phyloP scores from a whole-genome alignment of 2,329 filamentous ascomycete genomes.

The Fragosphaeria purpurea region DNA sequence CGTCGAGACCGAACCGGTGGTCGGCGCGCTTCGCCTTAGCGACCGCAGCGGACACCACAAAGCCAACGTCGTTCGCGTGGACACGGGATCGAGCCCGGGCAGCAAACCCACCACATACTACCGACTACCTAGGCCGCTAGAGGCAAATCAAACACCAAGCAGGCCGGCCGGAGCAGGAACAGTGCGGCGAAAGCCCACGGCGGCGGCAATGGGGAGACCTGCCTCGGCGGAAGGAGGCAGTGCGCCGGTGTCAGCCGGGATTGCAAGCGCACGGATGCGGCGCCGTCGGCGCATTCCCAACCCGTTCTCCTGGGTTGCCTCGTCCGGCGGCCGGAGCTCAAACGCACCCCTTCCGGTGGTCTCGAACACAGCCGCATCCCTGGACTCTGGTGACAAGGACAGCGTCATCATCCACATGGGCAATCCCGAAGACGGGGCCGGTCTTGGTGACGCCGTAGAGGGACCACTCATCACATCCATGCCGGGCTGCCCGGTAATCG shows the following conservation, averaged over 20 bases:
- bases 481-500: slow-evolving; percentile 10
- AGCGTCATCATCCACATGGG: too few species aligned
- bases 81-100: not conserved
- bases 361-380: too few species aligned
- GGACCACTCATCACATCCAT: not conserved
- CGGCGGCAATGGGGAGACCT: not conserved
- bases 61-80: not conserved
- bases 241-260: too few species aligned
- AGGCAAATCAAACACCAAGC: not conserved
- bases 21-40: not conserved
- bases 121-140: not conserved
- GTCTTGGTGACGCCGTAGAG: too few species aligned
- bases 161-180: not conserved
- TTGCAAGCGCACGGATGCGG: too few species aligned
- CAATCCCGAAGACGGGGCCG: too few species aligned
- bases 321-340: too few species aligned
- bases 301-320: too few species aligned
- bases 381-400: too few species aligned
- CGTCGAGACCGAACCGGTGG: not conserved
- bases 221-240: not conserved
- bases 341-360: too few species aligned
- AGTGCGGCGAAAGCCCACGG: not conserved
- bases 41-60: not conserved
- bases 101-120: not conserved
- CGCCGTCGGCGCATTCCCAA: too few species aligned